These are phyloP conservation scores for Sungouiozyma ichnusensis DNA, from an alignment of 805 yeast genomes.

Conservation along the genomic window DNA sequence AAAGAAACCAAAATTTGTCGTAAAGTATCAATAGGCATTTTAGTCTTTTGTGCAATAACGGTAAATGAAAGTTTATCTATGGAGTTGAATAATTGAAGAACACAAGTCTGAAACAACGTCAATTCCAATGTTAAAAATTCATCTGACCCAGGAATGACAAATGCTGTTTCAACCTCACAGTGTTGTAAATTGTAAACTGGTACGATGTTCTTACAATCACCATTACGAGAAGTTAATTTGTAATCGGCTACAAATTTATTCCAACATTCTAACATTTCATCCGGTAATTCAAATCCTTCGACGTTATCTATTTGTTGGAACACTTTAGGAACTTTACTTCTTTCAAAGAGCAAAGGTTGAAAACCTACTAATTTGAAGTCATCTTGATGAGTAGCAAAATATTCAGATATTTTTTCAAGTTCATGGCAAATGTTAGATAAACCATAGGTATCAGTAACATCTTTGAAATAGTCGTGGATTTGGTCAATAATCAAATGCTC, in stretches of 20 bases:
- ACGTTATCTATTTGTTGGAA: constrained; percentile 7
- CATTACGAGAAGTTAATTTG: constrained; percentile 5
- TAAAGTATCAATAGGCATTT: constrained; percentile 5
- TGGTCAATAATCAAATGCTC: background rate
- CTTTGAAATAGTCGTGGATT: background rate
- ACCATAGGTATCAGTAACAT: background rate
- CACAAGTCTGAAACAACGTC: constrained; percentile 20
- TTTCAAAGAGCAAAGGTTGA: constrained; percentile 16
- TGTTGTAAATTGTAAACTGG: constrained; percentile 21
- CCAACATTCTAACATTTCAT: constrained; percentile 13
- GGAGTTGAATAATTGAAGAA: constrained; percentile 19
- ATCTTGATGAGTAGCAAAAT: background rate
- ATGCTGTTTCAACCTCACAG: constrained; percentile 21
- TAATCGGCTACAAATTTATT: constrained; percentile 7
- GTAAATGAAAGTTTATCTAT: constrained; percentile 6
- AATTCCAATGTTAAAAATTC: constrained; percentile 14
- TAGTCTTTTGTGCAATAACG: constrained; percentile 5
- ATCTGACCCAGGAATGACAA: constrained; percentile 6
- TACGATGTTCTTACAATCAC: constrained; percentile 9
- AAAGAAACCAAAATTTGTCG: constrained; percentile 15
- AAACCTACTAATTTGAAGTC: background rate
- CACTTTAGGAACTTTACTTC: constrained; percentile 12
- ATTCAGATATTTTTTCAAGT: background rate
- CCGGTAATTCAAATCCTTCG: constrained; percentile 10
- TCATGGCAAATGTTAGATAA: background rate